A percentile compares a stretch with the other conserved stretches of the same genome.
Conservation (phyloP, 2,329 filamentous ascomycete genomes). For the Trichoderma sp. region DNA sequence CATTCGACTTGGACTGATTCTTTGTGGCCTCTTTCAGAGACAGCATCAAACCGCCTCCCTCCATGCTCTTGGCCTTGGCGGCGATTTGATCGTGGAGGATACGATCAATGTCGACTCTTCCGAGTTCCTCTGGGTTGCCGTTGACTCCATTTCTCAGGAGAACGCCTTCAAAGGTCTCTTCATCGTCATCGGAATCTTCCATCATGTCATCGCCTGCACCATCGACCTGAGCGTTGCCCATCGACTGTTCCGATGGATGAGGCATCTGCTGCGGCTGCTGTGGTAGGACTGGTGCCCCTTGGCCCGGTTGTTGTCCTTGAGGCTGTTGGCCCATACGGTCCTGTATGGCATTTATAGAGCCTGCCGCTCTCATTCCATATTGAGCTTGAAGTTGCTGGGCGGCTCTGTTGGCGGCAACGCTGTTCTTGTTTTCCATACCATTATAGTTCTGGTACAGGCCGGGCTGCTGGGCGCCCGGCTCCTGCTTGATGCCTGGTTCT, state of each 20-base stretch:
- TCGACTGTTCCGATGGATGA: constrained; percentile 32
- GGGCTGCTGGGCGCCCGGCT: constrained; percentile 38
- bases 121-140: constrained; percentile 55
- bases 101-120: constrained; percentile 62
- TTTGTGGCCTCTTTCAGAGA: constrained; percentile 59
- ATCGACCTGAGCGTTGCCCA: constrained; percentile 63
- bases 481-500: constrained; percentile 46
- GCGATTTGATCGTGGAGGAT: constrained; percentile 68
- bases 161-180: constrained; percentile 55
- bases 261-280: constrained; percentile 28
- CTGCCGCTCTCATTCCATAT: constrained; percentile 62
- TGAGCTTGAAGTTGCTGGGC: constrained; percentile 55
- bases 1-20: constrained; percentile 24
- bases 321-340: constrained; percentile 38
- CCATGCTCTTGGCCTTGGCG: constrained; percentile 63
- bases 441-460: constrained; percentile 37
- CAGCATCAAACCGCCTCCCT: constrained; percentile 74
- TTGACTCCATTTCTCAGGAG: constrained; percentile 55
- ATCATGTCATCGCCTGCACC: constrained; percentile 58
- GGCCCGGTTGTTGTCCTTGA: constrained; percentile 29
- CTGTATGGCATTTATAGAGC: constrained; percentile 63
- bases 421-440: constrained; percentile 35
- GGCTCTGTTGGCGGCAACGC: constrained; percentile 52
- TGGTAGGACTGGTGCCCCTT: constrained; percentile 25
- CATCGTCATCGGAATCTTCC: constrained; percentile 38